phyloP scores from a whole-genome alignment of 495 filamentous ascomycete genomes.

The Entonaema liquescens region DNA sequence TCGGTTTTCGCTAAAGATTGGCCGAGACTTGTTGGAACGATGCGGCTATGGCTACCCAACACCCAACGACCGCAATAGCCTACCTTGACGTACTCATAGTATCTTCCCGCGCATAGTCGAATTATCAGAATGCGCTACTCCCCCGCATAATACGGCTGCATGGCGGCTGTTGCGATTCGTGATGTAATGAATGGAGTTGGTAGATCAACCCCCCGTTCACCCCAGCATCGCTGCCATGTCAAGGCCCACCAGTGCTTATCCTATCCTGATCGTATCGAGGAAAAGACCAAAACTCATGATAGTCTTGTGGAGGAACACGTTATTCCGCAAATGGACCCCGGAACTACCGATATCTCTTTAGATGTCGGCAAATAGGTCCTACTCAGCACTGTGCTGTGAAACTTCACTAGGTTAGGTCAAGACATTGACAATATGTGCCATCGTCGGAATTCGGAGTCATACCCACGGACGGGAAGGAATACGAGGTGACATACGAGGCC shows the following conservation, averaged over 20 bases:
- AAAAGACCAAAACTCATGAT: not conserved
- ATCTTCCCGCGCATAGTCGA: not conserved
- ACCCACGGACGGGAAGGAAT: not conserved
- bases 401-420: constrained; percentile 5
- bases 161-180: constrained; percentile 15
- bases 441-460: not conserved
- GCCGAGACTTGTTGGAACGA: not conserved
- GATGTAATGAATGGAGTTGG: constrained; percentile 4
- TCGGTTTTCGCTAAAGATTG: constrained; percentile 2
- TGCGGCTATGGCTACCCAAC: not conserved
- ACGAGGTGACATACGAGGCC: constrained; percentile 9
- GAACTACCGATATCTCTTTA: not conserved
- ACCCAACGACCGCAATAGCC: constrained; percentile 32
- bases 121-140: constrained; percentile 14
- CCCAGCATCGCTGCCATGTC: constrained; percentile 9
- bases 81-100: constrained; percentile 15
- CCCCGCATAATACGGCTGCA: constrained; percentile 18
- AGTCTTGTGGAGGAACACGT: constrained; percentile 2
- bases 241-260: not conserved
- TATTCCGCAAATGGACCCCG: not conserved
- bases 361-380: not conserved
- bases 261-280: not conserved
- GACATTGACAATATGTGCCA: constrained; percentile 6
- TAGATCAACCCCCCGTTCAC: not conserved
- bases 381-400: constrained; percentile 6